Evolutionary conservation across 1,139 yeast genomes (phyloP), one percentile per base, ranked within the genome.

Genomic region (Yamadazyma songkhlaensis): DNA sequence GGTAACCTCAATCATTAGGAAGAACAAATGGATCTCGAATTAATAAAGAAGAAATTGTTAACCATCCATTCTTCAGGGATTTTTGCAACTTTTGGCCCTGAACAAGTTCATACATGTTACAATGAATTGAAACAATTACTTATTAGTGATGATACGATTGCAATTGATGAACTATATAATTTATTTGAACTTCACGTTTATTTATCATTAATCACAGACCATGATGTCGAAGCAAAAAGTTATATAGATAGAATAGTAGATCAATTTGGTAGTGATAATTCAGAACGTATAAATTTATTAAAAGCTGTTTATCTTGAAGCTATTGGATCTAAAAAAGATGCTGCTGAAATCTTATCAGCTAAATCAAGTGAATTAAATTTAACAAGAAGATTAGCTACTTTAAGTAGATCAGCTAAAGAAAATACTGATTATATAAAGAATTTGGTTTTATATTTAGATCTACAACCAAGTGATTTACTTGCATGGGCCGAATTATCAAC

Each of bases 401-500:
- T 60, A 40, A 54, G 63, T 32, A 39, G 50, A 25, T 25, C 34
- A 2, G 11, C 33, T 1, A 29, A 35, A 4, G 35, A 32, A 3
- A 45, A 41, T 17, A 36, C 38, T 13, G 57, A 60, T 45, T 82
- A 79, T 52, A 71, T 81, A 32, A 60, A 62, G 32, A 74, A 71
- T 43, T 65, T 85, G 45, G 58, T 63, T 26, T 64, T 60, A 40
- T 75, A 73, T 49, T 58, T 81, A 37, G 75, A 76, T 35, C 55
- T 69, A 37, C 77, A 74, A 48, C 96, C 97, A 1, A 59, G 81
- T 23, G 97, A 92, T 58, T 64, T 77, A 6, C 79, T 83, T 46
- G 65, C 86, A 1, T 88, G 95, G 95, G 72, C 79, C 33, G 95
- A 86, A 59, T 66, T 88, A 41, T 84, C 81, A 5, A 77, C 79